A percentile compares a stretch with the other conserved stretches of the same genome.
Conservation (phyloP, 1,139 yeast genomes). For the Diutina rugosa region DNA sequence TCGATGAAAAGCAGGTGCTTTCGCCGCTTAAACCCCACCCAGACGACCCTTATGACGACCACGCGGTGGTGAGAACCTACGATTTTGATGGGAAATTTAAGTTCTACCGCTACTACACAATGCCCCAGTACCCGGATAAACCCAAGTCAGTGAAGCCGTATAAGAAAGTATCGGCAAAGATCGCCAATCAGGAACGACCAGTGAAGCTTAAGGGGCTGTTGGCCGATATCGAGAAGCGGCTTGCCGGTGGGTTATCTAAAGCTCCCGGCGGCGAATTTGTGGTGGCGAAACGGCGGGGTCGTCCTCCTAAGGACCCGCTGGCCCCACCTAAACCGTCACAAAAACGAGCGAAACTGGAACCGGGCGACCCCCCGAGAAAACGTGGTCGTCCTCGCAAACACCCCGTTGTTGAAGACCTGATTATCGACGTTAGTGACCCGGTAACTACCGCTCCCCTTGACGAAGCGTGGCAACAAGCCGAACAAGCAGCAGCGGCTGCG, state of each 20-base stretch:
- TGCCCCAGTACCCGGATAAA: not conserved
- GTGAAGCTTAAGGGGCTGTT: not conserved
- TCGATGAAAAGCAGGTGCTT: not conserved
- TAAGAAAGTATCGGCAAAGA: not conserved
- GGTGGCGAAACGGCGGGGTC: not conserved
- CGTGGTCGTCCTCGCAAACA: not conserved
- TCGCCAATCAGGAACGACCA: not conserved
- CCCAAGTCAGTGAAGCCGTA: not conserved
- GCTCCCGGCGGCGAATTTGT: not conserved
- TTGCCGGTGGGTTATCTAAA: not conserved
- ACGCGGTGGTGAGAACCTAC: not conserved
- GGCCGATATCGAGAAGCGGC: not conserved
- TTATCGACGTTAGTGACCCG: not conserved
- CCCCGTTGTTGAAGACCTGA: not conserved
- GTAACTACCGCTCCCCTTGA: not conserved
- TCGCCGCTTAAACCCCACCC: not conserved
- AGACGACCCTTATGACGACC: not conserved
- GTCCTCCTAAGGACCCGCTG: not conserved
- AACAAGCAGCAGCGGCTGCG: not conserved
- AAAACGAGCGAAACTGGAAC: not conserved
- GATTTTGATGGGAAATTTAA: conserved; percentile 2
- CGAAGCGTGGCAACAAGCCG: not conserved
- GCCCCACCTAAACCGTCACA: not conserved
- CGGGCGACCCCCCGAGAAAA: not conserved
- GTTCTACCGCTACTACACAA: conserved; percentile 2